Percentiles rank a stretch among this genome's conserved stretches.
These are phyloP conservation scores for Wickerhamiella australiensis DNA, from an alignment of 805 yeast species.

Conservation along the genomic window DNA sequence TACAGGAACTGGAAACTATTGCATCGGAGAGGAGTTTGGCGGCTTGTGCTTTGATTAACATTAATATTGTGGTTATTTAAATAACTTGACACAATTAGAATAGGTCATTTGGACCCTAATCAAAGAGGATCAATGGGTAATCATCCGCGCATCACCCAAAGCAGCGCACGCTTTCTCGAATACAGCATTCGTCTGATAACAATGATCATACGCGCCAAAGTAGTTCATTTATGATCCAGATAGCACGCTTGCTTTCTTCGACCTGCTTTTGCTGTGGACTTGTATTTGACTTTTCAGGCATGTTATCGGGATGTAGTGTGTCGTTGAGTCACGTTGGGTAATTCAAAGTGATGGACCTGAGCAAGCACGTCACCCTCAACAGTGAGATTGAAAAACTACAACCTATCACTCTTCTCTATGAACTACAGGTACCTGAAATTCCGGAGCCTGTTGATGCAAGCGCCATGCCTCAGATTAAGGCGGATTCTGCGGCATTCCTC, in stretches of 20 bases:
- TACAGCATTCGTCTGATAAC: too few relatives aligned
- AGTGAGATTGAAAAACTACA: background rate
- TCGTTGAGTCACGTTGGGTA: constrained; percentile 3
- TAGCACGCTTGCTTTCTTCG: background rate
- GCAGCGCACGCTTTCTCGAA: background rate
- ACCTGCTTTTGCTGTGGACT: background rate
- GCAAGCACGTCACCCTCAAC: background rate
- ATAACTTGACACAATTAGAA: background rate
- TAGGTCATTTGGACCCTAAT: background rate
- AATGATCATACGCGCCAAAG: constrained; percentile 2
- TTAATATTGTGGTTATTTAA: background rate
- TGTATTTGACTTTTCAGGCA: background rate
- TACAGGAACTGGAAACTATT: too few relatives aligned
- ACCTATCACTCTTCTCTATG: background rate
- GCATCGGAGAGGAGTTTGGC: too few relatives aligned
- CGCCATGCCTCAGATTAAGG: background rate
- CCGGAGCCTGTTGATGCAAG: background rate
- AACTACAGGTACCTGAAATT: background rate
- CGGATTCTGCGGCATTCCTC: constrained; percentile 1
- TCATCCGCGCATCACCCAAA: background rate
- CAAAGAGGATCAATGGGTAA: background rate
- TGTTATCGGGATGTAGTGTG: background rate
- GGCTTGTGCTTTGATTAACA: background rate
- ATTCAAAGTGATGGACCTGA: background rate
- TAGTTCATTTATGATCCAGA: background rate